phyloP scores from a whole-genome alignment of 352 stramenopile species.

The Phytophthora cryptogea region DNA sequence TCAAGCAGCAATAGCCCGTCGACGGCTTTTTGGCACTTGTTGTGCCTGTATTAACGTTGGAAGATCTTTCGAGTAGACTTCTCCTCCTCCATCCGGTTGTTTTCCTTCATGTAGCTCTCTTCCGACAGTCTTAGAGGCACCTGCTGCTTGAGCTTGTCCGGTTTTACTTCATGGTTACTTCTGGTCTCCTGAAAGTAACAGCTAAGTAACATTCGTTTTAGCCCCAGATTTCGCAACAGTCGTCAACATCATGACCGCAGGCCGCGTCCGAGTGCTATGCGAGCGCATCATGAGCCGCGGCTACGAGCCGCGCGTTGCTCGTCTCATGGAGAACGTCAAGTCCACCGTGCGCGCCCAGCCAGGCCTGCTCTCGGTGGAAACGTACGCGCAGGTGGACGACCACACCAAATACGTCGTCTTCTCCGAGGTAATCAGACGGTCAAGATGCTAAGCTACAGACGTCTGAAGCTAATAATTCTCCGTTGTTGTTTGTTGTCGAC shows the following conservation, averaged over 20 bases:
- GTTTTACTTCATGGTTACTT: slow-evolving; percentile 7
- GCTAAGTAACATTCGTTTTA: slow-evolving; percentile 6
- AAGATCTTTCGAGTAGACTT: slow-evolving; percentile 13
- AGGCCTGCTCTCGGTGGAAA: slow-evolving; percentile 78
- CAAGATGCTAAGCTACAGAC: slow-evolving; percentile 1
- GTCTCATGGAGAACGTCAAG: slow-evolving; percentile 90
- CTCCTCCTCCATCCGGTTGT: neutral
- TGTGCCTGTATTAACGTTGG: slow-evolving; percentile 33
- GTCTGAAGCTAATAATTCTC: neutral
- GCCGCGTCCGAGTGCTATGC: slow-evolving; percentile 73
- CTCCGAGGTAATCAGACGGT: slow-evolving; percentile 59
- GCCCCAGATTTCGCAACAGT: neutral
- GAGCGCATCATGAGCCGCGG: slow-evolving; percentile 89
- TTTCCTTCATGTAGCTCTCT: neutral
- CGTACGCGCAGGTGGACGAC: slow-evolving; percentile 75
- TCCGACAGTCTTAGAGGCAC: neutral
- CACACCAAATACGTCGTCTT: slow-evolving; percentile 90
- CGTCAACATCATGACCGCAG: slow-evolving; percentile 32
- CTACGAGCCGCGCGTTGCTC: slow-evolving; percentile 81
- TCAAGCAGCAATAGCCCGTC: slow-evolving; percentile 10
- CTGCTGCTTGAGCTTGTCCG: neutral
- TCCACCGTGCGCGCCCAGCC: slow-evolving; percentile 75
- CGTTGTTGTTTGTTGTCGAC: neutral
- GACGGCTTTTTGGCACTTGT: slow-evolving; percentile 18
- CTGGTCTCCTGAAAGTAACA: neutral